These are phyloP conservation scores for Thozetella sp. DNA, from an alignment of 495 filamentous ascomycete genomes.

Conservation along the genomic window DNA sequence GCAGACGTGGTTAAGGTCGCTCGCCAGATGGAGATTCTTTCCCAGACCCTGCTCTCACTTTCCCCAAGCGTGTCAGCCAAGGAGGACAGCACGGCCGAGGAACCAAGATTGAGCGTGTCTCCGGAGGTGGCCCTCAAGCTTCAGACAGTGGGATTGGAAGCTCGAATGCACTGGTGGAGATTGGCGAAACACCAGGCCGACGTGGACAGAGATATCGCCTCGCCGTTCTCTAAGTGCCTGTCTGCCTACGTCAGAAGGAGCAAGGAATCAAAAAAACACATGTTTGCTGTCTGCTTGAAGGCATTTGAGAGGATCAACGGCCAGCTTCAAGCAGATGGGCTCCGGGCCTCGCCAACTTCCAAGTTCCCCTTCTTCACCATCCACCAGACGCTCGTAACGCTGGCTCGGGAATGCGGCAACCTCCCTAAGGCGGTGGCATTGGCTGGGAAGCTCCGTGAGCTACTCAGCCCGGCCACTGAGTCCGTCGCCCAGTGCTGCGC, in stretches of 20 bases:
- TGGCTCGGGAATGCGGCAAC: slow-evolving; percentile 45
- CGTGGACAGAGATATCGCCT: slow-evolving; percentile 66
- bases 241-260: slow-evolving; percentile 60
- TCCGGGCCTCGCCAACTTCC: slow-evolving; percentile 21
- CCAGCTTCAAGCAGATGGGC: slow-evolving; percentile 22
- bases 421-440: slow-evolving; percentile 48
- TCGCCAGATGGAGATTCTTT: slow-evolving; percentile 69
- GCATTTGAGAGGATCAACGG: slow-evolving; percentile 20
- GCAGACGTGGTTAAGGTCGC: slow-evolving; percentile 59
- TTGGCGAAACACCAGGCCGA: slow-evolving; percentile 70
- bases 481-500: slow-evolving; percentile 45
- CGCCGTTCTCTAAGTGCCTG: slow-evolving; percentile 70
- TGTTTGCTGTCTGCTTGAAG: slow-evolving; percentile 33
- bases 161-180: slow-evolving; percentile 71
- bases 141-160: slow-evolving; percentile 68
- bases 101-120: slow-evolving; percentile 53
- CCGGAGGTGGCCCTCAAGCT: slow-evolving; percentile 63
- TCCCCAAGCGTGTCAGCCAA: slow-evolving; percentile 56
- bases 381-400: slow-evolving; percentile 36
- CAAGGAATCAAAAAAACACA: slow-evolving; percentile 35
- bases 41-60: slow-evolving; percentile 67
- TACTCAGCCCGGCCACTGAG: slow-evolving; percentile 30
- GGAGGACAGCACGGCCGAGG: slow-evolving; percentile 48
- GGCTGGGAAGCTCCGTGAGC: slow-evolving; percentile 37
- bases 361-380: slow-evolving; percentile 33